Evolutionary conservation across 129 eudicot species (phyloP), one percentile per base, ranked within the genome.

Genomic region (Artemisia argyi): DNA sequence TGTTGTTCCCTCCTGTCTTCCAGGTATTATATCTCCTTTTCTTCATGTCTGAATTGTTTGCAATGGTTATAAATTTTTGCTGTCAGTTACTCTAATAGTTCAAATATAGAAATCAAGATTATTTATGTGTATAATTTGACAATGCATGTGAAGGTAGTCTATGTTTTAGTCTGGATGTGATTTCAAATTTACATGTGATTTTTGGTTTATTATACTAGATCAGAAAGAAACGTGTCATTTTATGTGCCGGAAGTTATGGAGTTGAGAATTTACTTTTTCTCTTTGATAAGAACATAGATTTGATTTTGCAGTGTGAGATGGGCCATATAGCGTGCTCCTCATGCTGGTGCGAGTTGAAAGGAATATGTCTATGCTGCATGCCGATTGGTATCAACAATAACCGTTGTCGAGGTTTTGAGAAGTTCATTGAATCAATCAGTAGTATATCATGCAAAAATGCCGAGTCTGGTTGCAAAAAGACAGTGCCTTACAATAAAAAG

Each of bases 311-410:
- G 94, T 87, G 94, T 51, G 87, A 77, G 69, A 87, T 82, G 51
- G 94, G 94, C 63, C 94, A 87, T 66, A 44, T 81, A 61, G 89
- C 89, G 17, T 87, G 94, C 68, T 56, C 75, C 39, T 62, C 71
- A n/a, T 87, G 94, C 80, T 82, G 87, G 78, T 20, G 22, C 71
- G 82, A 84, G 65, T 76, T 87, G 65, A 50, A 60, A 35, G 59
- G 83, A 76, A 80, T 60, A 62, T 87, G 89, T 64, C 89, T 81
- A 19, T 84, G 94, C 80, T 63, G 76, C 77, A 72, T 67, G 65
- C 81, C 81, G 3, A 82, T 84, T 32, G 93, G 89, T 35, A 66
- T 20, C 20, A 26, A 22, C 62, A 17, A 57, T 57, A 57, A 10
- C 62, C 62, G 7, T 11, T 57, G 62, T 57, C 62, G 62, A 57